These are phyloP conservation scores for Geranium brycei DNA, from an alignment of 345 rosid genomes.

Conservation along the genomic window DNA sequence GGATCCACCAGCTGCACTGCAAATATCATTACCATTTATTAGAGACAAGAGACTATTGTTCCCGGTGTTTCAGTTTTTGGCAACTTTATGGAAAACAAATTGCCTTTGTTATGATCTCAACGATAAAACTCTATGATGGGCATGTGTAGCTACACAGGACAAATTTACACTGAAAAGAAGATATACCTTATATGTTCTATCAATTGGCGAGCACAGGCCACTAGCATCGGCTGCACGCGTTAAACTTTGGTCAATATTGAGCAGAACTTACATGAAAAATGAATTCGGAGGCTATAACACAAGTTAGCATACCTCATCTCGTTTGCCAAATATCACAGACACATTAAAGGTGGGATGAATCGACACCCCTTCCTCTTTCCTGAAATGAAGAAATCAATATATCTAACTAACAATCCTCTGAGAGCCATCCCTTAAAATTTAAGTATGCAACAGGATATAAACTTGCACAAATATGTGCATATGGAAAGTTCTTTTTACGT, in stretches of 20 bases:
- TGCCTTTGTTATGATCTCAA: not conserved
- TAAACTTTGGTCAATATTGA: no score
- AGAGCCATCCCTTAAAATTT: no score
- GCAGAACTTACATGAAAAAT: no score
- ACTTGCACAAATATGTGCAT: no score
- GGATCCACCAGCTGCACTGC: conserved; percentile 44
- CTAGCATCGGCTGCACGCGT: conserved; percentile 52
- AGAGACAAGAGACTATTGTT: no score
- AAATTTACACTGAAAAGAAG: not conserved
- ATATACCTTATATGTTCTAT: conserved; percentile 72
- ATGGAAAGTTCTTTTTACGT: no score
- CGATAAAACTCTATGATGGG: not conserved
- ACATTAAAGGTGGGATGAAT: conserved; percentile 63
- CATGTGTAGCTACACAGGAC: not conserved
- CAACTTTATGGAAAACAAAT: no score
- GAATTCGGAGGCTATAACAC: no score
- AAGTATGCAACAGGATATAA: no score
- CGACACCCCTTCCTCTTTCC: conserved; percentile 85
- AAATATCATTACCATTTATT: conserved; percentile 1
- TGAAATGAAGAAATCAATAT: conserved; percentile 15
- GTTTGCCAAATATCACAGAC: conserved; percentile 78
- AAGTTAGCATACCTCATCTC: conserved; percentile 54
- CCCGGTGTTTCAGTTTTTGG: no score
- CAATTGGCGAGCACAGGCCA: conserved; percentile 70
- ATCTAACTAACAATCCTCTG: no score